Evolutionary conservation across 2,329 filamentous ascomycete genomes (phyloP), one percentile per base, ranked within the genome.

Genomic region (Aureobasidium namibiae): DNA sequence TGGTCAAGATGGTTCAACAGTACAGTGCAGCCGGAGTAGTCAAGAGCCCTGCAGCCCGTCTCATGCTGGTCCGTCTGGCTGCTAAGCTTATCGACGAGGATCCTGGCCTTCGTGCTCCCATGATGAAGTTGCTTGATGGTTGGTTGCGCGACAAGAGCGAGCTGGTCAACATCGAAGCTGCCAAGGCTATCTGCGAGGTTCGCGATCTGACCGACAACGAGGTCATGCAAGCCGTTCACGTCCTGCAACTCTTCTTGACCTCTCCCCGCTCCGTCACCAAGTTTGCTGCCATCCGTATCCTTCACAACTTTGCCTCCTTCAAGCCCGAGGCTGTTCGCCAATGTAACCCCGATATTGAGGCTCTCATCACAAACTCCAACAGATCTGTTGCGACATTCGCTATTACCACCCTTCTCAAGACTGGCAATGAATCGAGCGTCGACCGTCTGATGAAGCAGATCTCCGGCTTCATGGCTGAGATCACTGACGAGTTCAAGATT

Each of bases 1-100:
- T 99, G 67, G 92, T 97, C 62, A 99, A 99, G 82, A 97, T 99
- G 94, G 92, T 99, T n/a, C 94, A 99, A 78, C 94, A 99, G 74
- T 97, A 96, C 72, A 91, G 91, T 56, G 87, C 87, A 56, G 84
- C 91, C 16, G 94, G 94, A 61, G 90, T 90, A 11, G 87, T 97
- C 63, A 97, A 96, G 84, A 96, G 89, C 74, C 91, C 94, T 21
- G 90, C 92, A 61, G 94, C 92, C 34, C 87, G 92, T 61, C 85
- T 99, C 53, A 87, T 99, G 83, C 82, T 99, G 29, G 94, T 99
- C 59, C 84, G 94, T 66, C 78, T 99, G 64, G 94, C 94, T 34
- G 90, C 92, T 42, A 94, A 96, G 78, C 80, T 99, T 63, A 92
- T 92, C 33, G 91, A 96, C 72, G 94, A 99, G 70, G 94, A 99